Evolutionary conservation across 352 stramenopile species (phyloP).

Genomic region (Pythium aphanidermatum): DNA sequence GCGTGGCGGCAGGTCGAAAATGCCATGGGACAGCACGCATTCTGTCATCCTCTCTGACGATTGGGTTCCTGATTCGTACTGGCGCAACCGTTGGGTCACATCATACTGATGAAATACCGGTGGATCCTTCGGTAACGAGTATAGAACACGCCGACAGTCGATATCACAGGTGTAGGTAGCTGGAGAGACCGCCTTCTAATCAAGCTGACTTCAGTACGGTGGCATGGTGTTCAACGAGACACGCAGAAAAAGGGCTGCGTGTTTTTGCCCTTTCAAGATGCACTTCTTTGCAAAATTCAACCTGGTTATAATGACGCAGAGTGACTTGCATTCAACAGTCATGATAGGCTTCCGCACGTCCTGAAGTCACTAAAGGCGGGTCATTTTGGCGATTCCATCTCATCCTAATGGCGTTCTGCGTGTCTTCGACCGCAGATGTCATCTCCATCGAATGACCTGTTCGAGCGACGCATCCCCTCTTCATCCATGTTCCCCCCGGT

Average conservation of each 20-base stretch:
- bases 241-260: conserved; percentile 2
- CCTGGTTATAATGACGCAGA: conserved; percentile 2
- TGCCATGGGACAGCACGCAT: too few relatives aligned
- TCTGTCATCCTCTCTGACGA: too few relatives aligned
- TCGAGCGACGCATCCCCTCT: too few relatives aligned
- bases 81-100: too few relatives aligned
- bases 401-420: background rate
- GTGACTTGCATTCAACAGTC: too few relatives aligned
- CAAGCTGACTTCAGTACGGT: background rate
- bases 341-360: too few relatives aligned
- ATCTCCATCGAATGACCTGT: background rate
- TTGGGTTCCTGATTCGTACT: too few relatives aligned
- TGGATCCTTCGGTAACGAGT: background rate
- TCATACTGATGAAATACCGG: background rate
- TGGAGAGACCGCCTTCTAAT: background rate
- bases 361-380: conserved; percentile 3
- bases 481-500: background rate
- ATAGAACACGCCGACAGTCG: background rate
- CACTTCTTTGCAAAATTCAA: conserved; percentile 20
- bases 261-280: conserved; percentile 18
- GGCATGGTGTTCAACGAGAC: conserved; percentile 8
- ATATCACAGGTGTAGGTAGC: too few relatives aligned
- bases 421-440: conserved; percentile 1
- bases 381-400: conserved; percentile 2
- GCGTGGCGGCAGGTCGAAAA: too few relatives aligned